Base-by-base conservation (phyloP, 495 filamentous ascomycete species). In the Lasiosphaeria ovina region DNA sequence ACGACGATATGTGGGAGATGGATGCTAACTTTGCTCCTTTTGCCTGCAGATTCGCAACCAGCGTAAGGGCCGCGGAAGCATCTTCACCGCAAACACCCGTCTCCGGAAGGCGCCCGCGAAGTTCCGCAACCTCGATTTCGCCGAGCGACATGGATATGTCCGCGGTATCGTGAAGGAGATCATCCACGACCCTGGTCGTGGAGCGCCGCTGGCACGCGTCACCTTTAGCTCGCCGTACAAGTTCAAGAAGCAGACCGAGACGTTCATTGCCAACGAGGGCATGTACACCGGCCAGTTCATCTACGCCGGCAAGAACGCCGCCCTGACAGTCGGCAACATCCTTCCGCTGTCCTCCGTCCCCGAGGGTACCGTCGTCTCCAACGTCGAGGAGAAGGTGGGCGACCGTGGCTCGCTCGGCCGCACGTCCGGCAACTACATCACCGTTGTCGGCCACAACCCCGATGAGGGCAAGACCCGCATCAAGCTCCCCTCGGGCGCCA, bases 201-300 rank as follows among this genome's bases (percentile, higher is more conserved):
- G 94, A 80, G 94, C 95, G 78, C 94, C 94, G 69, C 89, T 98
- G 72, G 93, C 94, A 76, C 91, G 90, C 76, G 93, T 98, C 70
- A 81, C 86, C 72, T 98, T 98, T 89, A 93, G 93, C 67, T 89
- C 94, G 76, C 88, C 91, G 66, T 76, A 95, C 86, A 85, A 86
- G 78, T 94, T 87, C 85, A 91, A 90, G 83, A 85, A 90, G 78
- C 79, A 87, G 77, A 92, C 87, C 77, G 93, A 91, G 88, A 95
- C 94, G 64, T 97, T 98, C 87, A 98, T 99, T 76, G 94, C 95
- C 77, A 98, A 97, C 81, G 94, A 99, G 86, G 94, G 94, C 82
- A 97, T 98, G 93, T 99, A 99, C 91, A 97, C 94, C 65, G 94
- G 94, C 68, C 93, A 97, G 82, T 99, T 99, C 85, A 92, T 99